These are phyloP conservation scores for Rostrohypoxylon terebratum DNA, from an alignment of 495 filamentous ascomycete genomes.

Conservation along the genomic window DNA sequence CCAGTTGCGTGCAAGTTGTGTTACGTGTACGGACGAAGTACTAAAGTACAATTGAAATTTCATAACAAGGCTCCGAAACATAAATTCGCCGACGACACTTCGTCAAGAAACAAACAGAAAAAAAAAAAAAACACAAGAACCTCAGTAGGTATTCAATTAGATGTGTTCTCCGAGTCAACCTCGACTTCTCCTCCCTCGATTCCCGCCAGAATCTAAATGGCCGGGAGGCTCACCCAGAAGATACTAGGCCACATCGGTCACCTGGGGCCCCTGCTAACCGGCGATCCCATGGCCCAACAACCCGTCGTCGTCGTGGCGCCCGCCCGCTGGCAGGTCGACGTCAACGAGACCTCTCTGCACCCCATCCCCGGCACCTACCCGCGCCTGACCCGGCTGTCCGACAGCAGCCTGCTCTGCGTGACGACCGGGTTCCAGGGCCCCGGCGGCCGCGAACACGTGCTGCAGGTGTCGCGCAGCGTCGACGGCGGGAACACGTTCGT, in stretches of 20 bases:
- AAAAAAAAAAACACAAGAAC: too few species aligned
- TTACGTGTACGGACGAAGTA: too few species aligned
- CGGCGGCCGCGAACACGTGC: slow-evolving; percentile 51
- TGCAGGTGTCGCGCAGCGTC: slow-evolving; percentile 56
- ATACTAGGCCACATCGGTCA: slow-evolving; percentile 44
- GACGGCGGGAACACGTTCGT: slow-evolving; percentile 58
- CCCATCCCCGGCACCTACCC: slow-evolving; percentile 62
- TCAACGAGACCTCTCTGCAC: slow-evolving; percentile 40
- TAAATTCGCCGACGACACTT: slow-evolving; percentile 2
- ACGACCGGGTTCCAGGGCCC: slow-evolving; percentile 55
- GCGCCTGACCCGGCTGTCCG: slow-evolving; percentile 59
- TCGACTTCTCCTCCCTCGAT: slow-evolving; percentile 2
- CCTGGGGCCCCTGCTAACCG: slow-evolving; percentile 33
- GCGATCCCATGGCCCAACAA: slow-evolving; percentile 4
- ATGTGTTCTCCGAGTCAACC: neutral
- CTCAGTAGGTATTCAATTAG: neutral
- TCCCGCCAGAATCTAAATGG: slow-evolving; percentile 25
- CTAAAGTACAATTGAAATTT: neutral
- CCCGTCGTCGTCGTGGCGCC: neutral
- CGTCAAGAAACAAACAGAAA: neutral
- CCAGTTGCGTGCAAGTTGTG: too few species aligned
- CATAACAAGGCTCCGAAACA: slow-evolving; percentile 12
- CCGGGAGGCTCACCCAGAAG: slow-evolving; percentile 43
- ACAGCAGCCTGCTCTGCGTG: slow-evolving; percentile 60
- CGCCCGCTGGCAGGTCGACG: slow-evolving; percentile 32